phyloP scores from a whole-genome alignment of 352 stramenopile species.

The Thalassiosira hispida region DNA sequence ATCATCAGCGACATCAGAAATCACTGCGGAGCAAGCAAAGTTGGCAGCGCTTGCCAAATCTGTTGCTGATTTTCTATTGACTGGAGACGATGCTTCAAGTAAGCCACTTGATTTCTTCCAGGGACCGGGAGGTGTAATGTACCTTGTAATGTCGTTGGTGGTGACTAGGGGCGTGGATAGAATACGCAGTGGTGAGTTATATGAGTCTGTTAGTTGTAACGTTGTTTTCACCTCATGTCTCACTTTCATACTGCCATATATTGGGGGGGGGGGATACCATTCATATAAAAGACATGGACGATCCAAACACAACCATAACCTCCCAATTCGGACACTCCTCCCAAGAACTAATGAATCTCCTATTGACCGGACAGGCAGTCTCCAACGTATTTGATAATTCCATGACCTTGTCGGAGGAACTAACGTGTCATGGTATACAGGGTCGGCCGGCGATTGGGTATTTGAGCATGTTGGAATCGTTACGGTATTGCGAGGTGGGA shows the following conservation, averaged over 20 bases:
- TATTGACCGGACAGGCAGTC: constrained; percentile 89
- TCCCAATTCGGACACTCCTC: constrained; percentile 78
- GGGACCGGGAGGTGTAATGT: constrained; percentile 59
- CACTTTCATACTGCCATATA: neutral
- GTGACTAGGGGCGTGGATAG: constrained; percentile 44
- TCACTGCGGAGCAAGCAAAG: constrained; percentile 3
- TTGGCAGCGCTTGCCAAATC: constrained; percentile 1
- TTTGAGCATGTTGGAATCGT: constrained; percentile 89
- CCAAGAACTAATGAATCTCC: constrained; percentile 96
- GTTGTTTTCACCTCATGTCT: neutral
- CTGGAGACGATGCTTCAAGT: constrained; percentile 14
- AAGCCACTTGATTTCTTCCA: constrained; percentile 58
- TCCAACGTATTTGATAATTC: constrained; percentile 95
- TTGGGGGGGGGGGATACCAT: neutral
- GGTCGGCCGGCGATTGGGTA: constrained; percentile 84
- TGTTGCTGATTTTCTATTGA: constrained; percentile 21
- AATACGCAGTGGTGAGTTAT: constrained; percentile 24
- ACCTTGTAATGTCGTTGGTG: constrained; percentile 65
- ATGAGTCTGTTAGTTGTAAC: neutral
- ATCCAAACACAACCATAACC: constrained; percentile 65
- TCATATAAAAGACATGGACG: constrained; percentile 89
- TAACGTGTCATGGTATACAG: constrained; percentile 79
- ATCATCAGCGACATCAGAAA: neutral
- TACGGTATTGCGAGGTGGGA: constrained; percentile 91
- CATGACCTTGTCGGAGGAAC: constrained; percentile 86